Conservation (phyloP, 2,329 filamentous ascomycete species). For the Zopfia rhizophila region DNA sequence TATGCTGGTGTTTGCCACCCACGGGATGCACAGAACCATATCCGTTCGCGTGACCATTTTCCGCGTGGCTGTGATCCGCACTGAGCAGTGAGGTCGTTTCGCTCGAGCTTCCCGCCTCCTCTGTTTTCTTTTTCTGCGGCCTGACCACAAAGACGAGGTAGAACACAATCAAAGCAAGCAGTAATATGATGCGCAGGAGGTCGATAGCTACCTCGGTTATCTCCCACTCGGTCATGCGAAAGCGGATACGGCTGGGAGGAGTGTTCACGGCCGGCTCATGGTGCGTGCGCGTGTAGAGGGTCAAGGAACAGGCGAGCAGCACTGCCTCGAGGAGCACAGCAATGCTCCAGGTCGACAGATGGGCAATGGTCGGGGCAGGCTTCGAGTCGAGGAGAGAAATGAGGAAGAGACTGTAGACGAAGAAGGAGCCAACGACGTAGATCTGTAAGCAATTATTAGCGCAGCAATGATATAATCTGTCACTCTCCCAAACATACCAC, state of each 20-base stretch:
- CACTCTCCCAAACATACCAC: slow-evolving; percentile 75
- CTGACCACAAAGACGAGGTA: slow-evolving; percentile 66
- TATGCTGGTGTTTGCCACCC: slow-evolving; percentile 56
- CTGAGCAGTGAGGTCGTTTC: slow-evolving; percentile 74
- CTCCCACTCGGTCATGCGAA: slow-evolving; percentile 67
- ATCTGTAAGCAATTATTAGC: slow-evolving; percentile 69
- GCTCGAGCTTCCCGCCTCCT: slow-evolving; percentile 47
- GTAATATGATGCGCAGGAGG: slow-evolving; percentile 73
- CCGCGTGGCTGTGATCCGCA: slow-evolving; percentile 56
- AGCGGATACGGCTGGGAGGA: slow-evolving; percentile 32
- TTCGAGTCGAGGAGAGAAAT: slow-evolving; percentile 87
- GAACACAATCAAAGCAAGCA: slow-evolving; percentile 68
- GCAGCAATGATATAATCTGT: too few relatives aligned
- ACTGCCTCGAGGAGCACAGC: slow-evolving; percentile 77
- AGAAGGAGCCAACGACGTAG: slow-evolving; percentile 84
- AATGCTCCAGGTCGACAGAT: slow-evolving; percentile 81
- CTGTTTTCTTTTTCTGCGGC: slow-evolving; percentile 30
- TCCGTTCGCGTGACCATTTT: slow-evolving; percentile 62
- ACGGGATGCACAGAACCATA: slow-evolving; percentile 62
- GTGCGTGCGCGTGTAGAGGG: slow-evolving; percentile 75
- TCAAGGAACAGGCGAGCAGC: slow-evolving; percentile 75
- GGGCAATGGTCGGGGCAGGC: slow-evolving; percentile 81
- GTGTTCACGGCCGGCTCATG: slow-evolving; percentile 65
- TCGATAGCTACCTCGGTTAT: slow-evolving; percentile 73
- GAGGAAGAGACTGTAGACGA: slow-evolving; percentile 86